Conservation (phyloP, 345 rosid genomes). For the Litchi chinensis region DNA sequence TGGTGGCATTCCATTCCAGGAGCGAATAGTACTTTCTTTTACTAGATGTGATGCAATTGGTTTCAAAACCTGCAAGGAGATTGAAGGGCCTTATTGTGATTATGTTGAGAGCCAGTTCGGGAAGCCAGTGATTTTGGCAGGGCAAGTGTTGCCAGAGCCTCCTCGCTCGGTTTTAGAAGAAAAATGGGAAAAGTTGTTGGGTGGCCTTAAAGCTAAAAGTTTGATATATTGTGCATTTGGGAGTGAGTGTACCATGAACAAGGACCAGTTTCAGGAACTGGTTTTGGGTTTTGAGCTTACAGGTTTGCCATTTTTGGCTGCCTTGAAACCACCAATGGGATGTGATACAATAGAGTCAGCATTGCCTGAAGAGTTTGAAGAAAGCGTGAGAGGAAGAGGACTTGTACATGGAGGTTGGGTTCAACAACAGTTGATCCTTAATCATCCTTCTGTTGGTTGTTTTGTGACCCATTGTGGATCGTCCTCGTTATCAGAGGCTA, state of each 20-base stretch:
- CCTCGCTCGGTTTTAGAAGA: slow-evolving; percentile 17
- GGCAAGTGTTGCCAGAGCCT: slow-evolving; percentile 31
- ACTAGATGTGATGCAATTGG: slow-evolving; percentile 22
- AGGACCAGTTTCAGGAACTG: slow-evolving; percentile 34
- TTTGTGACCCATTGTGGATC: slow-evolving; percentile 50
- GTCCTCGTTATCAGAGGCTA: slow-evolving; percentile 31
- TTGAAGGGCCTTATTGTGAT: slow-evolving; percentile 28
- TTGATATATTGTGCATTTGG: slow-evolving; percentile 37
- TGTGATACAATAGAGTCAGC: slow-evolving; percentile 24
- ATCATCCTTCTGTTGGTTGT: slow-evolving; percentile 42
- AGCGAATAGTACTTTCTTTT: not conserved
- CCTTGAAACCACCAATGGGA: slow-evolving; percentile 29
- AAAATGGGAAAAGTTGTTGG: not conserved
- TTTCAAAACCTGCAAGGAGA: slow-evolving; percentile 25
- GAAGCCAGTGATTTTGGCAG: slow-evolving; percentile 36
- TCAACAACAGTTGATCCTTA: slow-evolving; percentile 35
- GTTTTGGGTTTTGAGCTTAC: slow-evolving; percentile 34
- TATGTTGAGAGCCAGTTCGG: slow-evolving; percentile 23
- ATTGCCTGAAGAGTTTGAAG: slow-evolving; percentile 33
- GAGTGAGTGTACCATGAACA: slow-evolving; percentile 28
- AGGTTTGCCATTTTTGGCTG: slow-evolving; percentile 29
- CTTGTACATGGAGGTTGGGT: slow-evolving; percentile 36
- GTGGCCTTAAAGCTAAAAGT: slow-evolving; percentile 6
- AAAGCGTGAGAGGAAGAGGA: slow-evolving; percentile 34
- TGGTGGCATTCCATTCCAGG: slow-evolving; percentile 15